phyloP scores from a whole-genome alignment of 108 stramenopile species.

The Skeletonema potamos region DNA sequence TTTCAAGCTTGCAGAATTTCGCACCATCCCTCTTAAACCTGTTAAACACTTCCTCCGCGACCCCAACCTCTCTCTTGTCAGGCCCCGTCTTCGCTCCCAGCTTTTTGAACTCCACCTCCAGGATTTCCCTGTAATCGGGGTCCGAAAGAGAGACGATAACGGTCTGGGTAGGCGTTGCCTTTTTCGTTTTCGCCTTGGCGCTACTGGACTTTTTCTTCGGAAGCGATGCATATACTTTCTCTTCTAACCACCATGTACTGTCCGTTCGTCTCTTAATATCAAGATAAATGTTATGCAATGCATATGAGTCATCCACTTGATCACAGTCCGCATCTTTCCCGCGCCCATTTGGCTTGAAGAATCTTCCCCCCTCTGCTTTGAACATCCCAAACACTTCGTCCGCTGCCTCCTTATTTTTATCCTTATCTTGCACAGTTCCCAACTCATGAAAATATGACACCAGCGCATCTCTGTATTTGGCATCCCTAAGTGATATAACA shows the following conservation, averaged over 20 bases:
- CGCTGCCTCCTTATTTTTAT: neutral
- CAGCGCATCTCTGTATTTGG: neutral
- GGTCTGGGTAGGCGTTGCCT: neutral
- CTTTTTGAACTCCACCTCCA: constrained; percentile 1
- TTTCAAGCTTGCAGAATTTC: neutral
- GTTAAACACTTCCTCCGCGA: neutral
- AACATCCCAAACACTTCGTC: neutral
- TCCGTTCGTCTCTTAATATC: neutral
- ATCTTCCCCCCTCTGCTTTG: neutral
- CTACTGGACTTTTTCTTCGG: neutral
- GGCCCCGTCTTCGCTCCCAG: neutral
- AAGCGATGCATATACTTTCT: neutral
- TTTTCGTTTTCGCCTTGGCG: neutral
- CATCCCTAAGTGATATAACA: neutral
- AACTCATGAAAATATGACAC: neutral
- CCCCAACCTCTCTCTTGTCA: neutral
- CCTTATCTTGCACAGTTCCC: neutral
- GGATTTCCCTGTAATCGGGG: neutral
- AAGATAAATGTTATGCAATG: neutral
- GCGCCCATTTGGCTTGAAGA: neutral
- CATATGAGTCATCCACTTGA: neutral
- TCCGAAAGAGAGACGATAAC: neutral
- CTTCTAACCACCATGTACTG: neutral
- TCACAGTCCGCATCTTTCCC: neutral
- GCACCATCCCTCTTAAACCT: neutral